Evolutionary conservation across 2,329 filamentous ascomycete genomes (phyloP), one percentile per base, ranked within the genome.

Genomic region (Colletotrichum costaricense): DNA sequence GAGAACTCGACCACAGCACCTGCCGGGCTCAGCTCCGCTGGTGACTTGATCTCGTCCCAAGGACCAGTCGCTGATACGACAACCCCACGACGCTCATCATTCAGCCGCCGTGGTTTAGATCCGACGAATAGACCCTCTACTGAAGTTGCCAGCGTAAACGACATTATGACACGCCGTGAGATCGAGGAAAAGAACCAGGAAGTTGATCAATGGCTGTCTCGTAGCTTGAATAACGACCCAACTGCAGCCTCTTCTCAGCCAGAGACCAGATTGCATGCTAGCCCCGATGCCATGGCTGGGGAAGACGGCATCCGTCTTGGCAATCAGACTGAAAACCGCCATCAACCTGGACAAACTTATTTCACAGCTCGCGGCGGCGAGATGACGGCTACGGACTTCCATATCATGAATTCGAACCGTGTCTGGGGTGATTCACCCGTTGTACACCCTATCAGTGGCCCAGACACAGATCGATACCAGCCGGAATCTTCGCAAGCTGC

Each of bases 401-500:
- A 87, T 33, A 85, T 90, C 42, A 87, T 91, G 76, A 82, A 83
- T 33, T 79, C 84, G 42, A 82, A 84, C 69, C 84, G 83, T 54
- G 84, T 84, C 52, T 91, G 88, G 88, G 85, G 81, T 1, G 83
- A 89, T 75, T 81, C 84, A 1, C 88, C 89, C 1, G 76, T 83
- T 42, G 77, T 88, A 4, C 86, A 86, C 69, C 78, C 78, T 3
- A 91, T 91, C 60, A 80, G 76, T 5, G 77, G 76, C 7, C 78
- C 78, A 22, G 73, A 69, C 14, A 77, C 78, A 4, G 78, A 77
- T 11, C 78, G 79, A 24, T 77, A 83, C 58, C 88, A 90, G 74
- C 89, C 88, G 1, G 80, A 85, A 65, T 84, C 86, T 1, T 87
- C 89, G 1, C 84, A 88, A 56, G 88, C 83, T 19, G 89, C 89